Evolutionary conservation across 352 stramenopile species (phyloP), one percentile per base, ranked within the genome.

Genomic region (Globisporangium sylvaticum): DNA sequence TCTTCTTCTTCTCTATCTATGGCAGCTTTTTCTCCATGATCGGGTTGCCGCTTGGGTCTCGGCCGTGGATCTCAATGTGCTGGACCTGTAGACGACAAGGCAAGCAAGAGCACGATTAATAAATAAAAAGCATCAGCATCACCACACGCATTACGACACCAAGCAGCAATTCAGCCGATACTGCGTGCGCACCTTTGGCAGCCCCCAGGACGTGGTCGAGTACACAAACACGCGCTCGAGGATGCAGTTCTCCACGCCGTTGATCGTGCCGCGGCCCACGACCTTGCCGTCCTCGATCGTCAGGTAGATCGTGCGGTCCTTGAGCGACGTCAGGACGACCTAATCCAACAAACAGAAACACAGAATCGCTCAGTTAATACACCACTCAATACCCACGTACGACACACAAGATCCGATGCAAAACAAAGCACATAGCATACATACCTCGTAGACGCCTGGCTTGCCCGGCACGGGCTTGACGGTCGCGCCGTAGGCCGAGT

Each of bases 41-140:
- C 42, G 70, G 57, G 62, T 89, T 88, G 58, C 83, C 84, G 50
- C 55, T 65, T 22, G 79, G 66, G 71, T 95, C 87, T 55, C 78
- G 81, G 73, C 84, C 87, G 76, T 94, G 84, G 70, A 95, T 91
- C 79, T 95, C 87, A 75, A 95, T 91, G 84, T 94, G 83, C 68
- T 94, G 79, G 57, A 95, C 86, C 75, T 82, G 50, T 56, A 37
- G 15, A 24, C 29, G 22, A 60, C 22, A 12, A 59, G 39, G 12
- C 7, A 60, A 18, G 8, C 32, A 42, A 24, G 18, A 24, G 29
- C 7, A 39, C 9, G 15, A 15, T 58, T 10, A 22, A 66, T 24
- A 57, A 48, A 68, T 25, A 34, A 1, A 39, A 48, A 27, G 9
- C 34, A n/a, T 29, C 56, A 52, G 31, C n/a, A 57, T 58, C 18